Evolutionary conservation across 176 grass and related monocot genomes (phyloP).

Genomic region (Puccinellia tenuiflora): DNA sequence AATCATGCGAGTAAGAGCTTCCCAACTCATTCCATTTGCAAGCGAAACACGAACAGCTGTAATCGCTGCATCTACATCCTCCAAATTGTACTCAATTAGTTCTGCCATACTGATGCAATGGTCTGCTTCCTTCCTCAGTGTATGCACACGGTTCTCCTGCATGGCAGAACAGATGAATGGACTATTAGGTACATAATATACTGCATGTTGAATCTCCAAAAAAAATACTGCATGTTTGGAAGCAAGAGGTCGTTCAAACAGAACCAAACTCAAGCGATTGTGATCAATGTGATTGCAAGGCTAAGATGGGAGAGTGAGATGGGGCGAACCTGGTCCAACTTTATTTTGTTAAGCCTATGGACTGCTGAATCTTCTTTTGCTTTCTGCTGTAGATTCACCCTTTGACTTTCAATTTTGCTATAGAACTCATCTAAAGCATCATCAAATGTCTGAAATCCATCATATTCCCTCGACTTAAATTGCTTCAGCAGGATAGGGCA

Average conservation of each 20-base stretch:
- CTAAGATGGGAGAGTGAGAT: background rate
- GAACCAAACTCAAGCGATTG: background rate
- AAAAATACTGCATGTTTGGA: background rate
- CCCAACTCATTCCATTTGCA: constrained; percentile 98
- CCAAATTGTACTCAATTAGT: constrained; percentile 91
- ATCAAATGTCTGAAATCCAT: constrained; percentile 80
- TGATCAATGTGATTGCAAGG: too few species aligned
- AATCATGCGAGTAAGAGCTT: constrained; percentile 87
- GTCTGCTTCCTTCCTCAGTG: constrained; percentile 84
- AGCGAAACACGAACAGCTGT: constrained; percentile 92
- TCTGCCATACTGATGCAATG: constrained; percentile 78
- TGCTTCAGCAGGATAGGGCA: constrained; percentile 79
- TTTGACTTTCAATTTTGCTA: constrained; percentile 99
- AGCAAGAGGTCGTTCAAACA: background rate
- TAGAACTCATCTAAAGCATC: constrained; percentile 91
- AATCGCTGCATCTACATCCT: constrained; percentile 97
- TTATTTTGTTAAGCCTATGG: constrained; percentile 87
- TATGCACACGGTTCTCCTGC: constrained; percentile 94
- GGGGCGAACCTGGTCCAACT: constrained; percentile 71
- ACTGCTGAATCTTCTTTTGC: constrained; percentile 81
- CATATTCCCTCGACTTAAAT: constrained; percentile 78
- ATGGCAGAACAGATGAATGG: constrained; percentile 12
- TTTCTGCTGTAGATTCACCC: constrained; percentile 77
- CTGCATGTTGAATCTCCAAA: too few species aligned
- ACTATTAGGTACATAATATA: background rate